phyloP scores from a whole-genome alignment of 2,329 filamentous ascomycete species.

The Colletotrichum sp. region DNA sequence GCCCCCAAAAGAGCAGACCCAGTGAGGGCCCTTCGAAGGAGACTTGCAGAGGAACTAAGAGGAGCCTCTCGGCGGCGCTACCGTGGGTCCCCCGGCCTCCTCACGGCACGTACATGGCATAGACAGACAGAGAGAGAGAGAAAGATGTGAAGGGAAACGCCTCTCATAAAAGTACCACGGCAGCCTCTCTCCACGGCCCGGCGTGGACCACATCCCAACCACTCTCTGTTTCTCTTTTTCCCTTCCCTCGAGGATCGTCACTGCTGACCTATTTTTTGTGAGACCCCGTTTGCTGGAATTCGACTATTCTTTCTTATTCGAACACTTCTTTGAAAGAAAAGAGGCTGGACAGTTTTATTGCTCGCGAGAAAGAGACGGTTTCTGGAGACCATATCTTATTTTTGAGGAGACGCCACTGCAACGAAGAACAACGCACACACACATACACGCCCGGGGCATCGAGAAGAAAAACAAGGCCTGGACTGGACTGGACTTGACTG shows the following conservation, averaged over 20 bases:
- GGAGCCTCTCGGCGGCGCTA: slow-evolving; percentile 10
- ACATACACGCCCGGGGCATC: not conserved
- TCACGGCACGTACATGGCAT: slow-evolving; percentile 5
- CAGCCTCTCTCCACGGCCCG: not conserved
- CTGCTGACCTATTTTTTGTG: slow-evolving; percentile 4
- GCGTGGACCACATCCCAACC: not conserved
- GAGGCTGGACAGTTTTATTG: slow-evolving; percentile 2
- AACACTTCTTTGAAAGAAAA: not conserved
- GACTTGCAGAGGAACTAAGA: not conserved
- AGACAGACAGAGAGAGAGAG: not conserved
- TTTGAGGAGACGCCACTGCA: not conserved
- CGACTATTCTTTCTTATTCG: not conserved
- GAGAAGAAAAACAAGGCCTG: not conserved
- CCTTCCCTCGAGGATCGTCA: not conserved
- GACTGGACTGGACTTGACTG: not conserved
- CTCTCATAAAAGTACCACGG: slow-evolving; percentile 10
- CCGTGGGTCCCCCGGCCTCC: slow-evolving; percentile 7
- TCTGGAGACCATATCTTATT: not conserved
- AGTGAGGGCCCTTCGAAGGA: not conserved
- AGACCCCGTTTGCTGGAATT: slow-evolving; percentile 7
- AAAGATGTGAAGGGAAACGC: not conserved
- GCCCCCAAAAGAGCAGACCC: not conserved
- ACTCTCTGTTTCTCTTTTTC: slow-evolving; percentile 7
- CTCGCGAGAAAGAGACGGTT: not conserved
- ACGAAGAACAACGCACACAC: not conserved